Conservation (phyloP, 495 filamentous ascomycete species). For the Oleoguttula mirabilis region DNA sequence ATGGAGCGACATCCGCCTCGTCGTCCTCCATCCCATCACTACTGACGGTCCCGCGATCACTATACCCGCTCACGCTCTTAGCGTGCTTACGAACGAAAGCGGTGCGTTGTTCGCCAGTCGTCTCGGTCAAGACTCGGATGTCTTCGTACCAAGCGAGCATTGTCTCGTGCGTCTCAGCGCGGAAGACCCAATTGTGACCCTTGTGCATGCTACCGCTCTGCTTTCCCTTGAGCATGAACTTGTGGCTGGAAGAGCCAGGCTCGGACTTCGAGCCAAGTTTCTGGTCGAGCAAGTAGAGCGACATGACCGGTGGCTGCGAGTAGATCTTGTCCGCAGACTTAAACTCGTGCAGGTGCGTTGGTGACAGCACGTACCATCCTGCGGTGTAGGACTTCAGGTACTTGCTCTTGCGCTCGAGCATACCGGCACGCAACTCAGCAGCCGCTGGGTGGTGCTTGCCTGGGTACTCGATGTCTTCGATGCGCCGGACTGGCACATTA, state of each 20-base stretch:
- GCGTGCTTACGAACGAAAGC: slow-evolving; percentile 72
- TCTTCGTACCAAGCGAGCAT: slow-evolving; percentile 97
- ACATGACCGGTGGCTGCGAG: slow-evolving; percentile 80
- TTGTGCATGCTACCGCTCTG: slow-evolving; percentile 89
- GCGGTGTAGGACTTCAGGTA: slow-evolving; percentile 97
- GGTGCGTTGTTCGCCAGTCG: slow-evolving; percentile 76
- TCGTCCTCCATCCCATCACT: slow-evolving; percentile 80
- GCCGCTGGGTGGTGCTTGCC: slow-evolving; percentile 80
- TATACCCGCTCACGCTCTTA: slow-evolving; percentile 59
- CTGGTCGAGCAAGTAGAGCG: slow-evolving; percentile 84
- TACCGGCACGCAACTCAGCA: slow-evolving; percentile 73
- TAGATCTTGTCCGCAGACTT: slow-evolving; percentile 69
- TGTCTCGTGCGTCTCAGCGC: slow-evolving; percentile 85
- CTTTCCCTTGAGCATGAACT: slow-evolving; percentile 92
- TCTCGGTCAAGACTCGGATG: slow-evolving; percentile 75
- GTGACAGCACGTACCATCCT: slow-evolving; percentile 95
- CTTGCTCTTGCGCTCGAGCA: slow-evolving; percentile 95
- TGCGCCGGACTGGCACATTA: slow-evolving; percentile 57
- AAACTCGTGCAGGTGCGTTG: slow-evolving; percentile 96
- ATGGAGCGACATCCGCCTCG: slow-evolving; percentile 54
- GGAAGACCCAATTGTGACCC: slow-evolving; percentile 95
- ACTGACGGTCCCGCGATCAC: slow-evolving; percentile 51
- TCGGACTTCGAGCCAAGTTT: slow-evolving; percentile 87
- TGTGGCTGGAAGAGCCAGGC: slow-evolving; percentile 79
- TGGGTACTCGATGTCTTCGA: slow-evolving; percentile 86